Percentiles rank a stretch among this genome's conserved stretches.
Evolutionary conservation across 768 basidiomycete species (phyloP).

Genomic region (Sistotremastrum niveocremeum): DNA sequence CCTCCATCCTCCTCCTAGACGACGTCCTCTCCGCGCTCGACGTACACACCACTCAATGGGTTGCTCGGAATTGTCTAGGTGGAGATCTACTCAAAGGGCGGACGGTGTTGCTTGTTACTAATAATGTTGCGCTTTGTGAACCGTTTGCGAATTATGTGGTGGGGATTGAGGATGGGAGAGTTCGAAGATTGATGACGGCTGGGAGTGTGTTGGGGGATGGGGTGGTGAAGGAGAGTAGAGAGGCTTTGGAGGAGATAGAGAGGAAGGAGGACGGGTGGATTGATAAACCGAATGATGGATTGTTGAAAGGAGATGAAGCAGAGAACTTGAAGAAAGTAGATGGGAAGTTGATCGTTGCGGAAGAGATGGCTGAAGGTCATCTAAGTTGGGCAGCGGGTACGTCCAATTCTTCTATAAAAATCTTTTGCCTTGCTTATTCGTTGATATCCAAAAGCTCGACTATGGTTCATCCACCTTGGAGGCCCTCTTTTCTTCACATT

Average conservation of each 20-base stretch:
- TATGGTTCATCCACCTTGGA: conserved; percentile 3
- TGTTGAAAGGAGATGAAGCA: conserved; percentile 4
- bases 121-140: conserved; percentile 82
- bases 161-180: conserved; percentile 65
- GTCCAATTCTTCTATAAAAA: too few relatives aligned
- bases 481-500: conserved; percentile 6
- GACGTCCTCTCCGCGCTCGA: conserved; percentile 29
- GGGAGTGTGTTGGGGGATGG: conserved; percentile 52
- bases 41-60: conserved; percentile 26
- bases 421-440: background rate
- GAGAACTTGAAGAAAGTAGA: conserved; percentile 2
- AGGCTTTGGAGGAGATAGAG: too few relatives aligned
- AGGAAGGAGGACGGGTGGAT: too few relatives aligned
- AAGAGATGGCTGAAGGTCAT: conserved; percentile 11
- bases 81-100: conserved; percentile 23
- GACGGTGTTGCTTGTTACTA: conserved; percentile 52
- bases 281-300: background rate
- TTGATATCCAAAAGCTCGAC: background rate
- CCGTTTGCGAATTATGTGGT: conserved; percentile 74
- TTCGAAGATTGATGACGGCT: conserved; percentile 59
- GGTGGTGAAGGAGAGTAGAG: conserved; percentile 34
- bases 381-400: conserved; percentile 28
- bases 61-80: conserved; percentile 24
- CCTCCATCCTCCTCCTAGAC: conserved; percentile 23
- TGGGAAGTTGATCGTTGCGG: conserved; percentile 12